Base-by-base conservation (phyloP, 1,284 basidiomycete genomes). In the Salmacisia buchloeana region DNA sequence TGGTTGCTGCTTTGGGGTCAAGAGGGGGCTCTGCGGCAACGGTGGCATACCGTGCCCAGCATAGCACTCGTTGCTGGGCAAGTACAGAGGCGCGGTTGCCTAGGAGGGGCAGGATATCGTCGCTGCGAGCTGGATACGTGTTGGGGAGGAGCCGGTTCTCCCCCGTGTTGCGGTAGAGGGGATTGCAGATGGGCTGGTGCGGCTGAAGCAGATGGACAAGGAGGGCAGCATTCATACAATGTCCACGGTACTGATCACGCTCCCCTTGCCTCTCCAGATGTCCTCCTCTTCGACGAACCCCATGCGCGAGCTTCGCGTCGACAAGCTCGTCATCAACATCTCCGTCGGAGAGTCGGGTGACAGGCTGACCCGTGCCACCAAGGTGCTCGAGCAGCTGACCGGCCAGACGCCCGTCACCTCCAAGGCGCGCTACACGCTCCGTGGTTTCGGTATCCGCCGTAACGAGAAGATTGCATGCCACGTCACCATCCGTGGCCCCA, bases 261-360 rank as follows among this genome's bases (percentile, higher is more conserved):
- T 23, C 38, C 35, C 25, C 21, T 12, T 38, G 21, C 34, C 12
- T 38, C 23, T 13, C 36, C 33, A 58, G 35, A 41, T 58, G 34
- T 58, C 38, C 23, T 58, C 56, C n/a, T 41, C 56, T 21, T 58
- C 60, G 38, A 62, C 39, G 18, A 62, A 62, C 49, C 61, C 61
- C 36, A 62, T 62, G 61, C 43, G 89, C 86, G 94, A 97, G 85
- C 91, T 92, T 78, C 87, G 87, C 78, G 94, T 97, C 81, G 94
- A 97, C 85, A 97, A 98, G 87, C 89, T 98, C 82, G 94, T 97
- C 85, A 93, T 98, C 87, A 98, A 98, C 89, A 98, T 98, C 84
- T 97, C 93, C 78, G 96, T 98, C 79, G 94, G 96, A 82, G 94
- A 97, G 86, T 97, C 94, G 77, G 94, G 94, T 85, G 94, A 98